Evolutionary conservation across 2,329 filamentous ascomycete species (phyloP), one percentile per base, ranked within the genome.

Genomic region (Fusarium camptoceras): DNA sequence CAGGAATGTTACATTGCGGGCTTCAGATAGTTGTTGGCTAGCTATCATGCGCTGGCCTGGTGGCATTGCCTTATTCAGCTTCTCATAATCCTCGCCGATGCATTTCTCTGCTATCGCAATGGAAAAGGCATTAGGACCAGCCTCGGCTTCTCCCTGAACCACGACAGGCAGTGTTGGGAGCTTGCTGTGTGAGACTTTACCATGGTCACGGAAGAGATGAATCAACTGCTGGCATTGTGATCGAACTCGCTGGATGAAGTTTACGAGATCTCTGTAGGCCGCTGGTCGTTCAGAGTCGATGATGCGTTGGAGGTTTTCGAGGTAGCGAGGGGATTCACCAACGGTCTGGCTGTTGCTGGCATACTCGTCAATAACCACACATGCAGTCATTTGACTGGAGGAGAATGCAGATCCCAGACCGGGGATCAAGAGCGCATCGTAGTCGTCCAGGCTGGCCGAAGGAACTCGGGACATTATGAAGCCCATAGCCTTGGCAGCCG

Each of bases 111-210:
- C 96, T 72, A 95, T 94, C 1, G 87, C 82, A 54, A 98, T 87
- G 2, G 94, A 97, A 79, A 99, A 99, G 9, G 96, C 95, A 74
- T 90, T 95, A 12, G 95, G 94, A 1, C 96, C 95, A 37, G 96
- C 95, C 76, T 97, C 92, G 8, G 92, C 86, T 76, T 98, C 95
- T 30, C 96, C 96, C 81, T 99, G 96, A 11, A 98, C 95, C 20
- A 99, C 89, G 5, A 97, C 93, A 24, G 96, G 94, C 48, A 98
- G 87, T 8, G 86, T 86, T 2, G 97, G 95, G 42, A 98, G 83
- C 76, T 91, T 92, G 66, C 87, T 85, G 50, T 89, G 87, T 24
- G 92, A 87, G 3, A 97, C 90, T 77, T 96, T 94, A 39, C 93
- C 94, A 75, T 94, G 91, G 73, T 98, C 95, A 73, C 94, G 89